These are phyloP conservation scores for Torulaspora franciscae DNA, from an alignment of 805 yeast species.

Conservation along the genomic window DNA sequence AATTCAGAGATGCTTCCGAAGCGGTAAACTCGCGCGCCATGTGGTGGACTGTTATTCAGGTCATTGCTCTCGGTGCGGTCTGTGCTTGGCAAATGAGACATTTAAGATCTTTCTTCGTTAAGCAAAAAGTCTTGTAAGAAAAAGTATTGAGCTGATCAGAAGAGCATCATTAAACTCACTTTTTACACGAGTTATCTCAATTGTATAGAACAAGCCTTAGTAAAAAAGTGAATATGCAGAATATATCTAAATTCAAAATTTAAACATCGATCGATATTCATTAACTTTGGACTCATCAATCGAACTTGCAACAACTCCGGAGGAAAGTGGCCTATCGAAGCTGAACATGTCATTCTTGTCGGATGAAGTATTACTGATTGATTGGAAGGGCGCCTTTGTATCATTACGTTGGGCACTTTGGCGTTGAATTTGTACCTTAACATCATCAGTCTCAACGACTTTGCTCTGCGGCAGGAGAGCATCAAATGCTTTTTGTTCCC, in stretches of 20 bases:
- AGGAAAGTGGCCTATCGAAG: conserved; percentile 22
- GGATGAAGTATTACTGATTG: not conserved
- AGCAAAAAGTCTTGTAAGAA: conserved; percentile 51
- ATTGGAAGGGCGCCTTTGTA: not conserved
- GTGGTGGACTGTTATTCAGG: conserved; percentile 68
- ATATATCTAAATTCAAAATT: conserved; percentile 15
- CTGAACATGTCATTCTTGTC: conserved; percentile 8
- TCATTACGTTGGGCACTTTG: not conserved
- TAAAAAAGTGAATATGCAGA: not conserved
- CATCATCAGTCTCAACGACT: not conserved
- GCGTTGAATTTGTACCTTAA: not conserved
- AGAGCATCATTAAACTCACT: not conserved
- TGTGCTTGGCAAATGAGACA: conserved; percentile 73
- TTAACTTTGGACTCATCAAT: conserved; percentile 24
- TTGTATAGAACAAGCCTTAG: not conserved
- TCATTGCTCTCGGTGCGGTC: conserved; percentile 57
- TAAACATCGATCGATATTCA: conserved; percentile 19
- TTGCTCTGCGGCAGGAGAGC: not conserved
- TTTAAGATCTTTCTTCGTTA: conserved; percentile 70
- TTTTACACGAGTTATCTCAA: not conserved
- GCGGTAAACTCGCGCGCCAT: conserved; percentile 63
- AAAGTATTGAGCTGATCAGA: not conserved
- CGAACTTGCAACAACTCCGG: conserved; percentile 12
- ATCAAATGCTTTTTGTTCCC: not conserved
- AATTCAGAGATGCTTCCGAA: conserved; percentile 69